phyloP scores from a whole-genome alignment of 345 rosid species.

The Melaleuca quinquenervia region DNA sequence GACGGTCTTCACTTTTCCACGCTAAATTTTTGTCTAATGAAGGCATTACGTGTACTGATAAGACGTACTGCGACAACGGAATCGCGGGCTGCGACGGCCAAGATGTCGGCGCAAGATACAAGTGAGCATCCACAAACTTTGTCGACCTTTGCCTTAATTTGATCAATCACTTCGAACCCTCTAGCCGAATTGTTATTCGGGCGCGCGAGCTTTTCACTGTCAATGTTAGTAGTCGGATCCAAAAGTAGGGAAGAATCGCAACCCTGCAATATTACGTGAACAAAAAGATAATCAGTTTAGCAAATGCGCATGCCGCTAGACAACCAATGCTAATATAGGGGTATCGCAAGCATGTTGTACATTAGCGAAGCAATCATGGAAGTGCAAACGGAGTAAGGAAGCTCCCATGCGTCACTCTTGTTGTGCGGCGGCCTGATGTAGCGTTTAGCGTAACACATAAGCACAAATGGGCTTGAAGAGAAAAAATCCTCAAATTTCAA shows the following conservation, averaged over 20 bases:
- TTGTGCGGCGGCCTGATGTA: too few species aligned
- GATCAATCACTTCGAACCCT: conserved; percentile 61
- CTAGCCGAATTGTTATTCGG: conserved; percentile 30
- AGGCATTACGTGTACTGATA: not conserved
- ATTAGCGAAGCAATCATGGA: conserved; percentile 56
- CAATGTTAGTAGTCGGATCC: conserved; percentile 36
- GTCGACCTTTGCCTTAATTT: conserved; percentile 45
- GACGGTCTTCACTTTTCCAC: not conserved
- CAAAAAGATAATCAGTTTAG: not conserved
- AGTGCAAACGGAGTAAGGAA: conserved; percentile 46
- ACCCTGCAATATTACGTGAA: conserved; percentile 10
- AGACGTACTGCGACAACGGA: conserved; percentile 40
- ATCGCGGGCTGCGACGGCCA: conserved; percentile 57
- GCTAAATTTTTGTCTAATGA: not conserved
- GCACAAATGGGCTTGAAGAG: too few species aligned
- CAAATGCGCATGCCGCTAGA: not conserved
- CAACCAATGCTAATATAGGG: not conserved
- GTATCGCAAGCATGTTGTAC: conserved; percentile 7
- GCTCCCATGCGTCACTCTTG: conserved; percentile 43
- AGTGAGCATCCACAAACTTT: conserved; percentile 30
- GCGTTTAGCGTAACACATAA: too few species aligned
- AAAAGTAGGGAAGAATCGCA: conserved; percentile 65
- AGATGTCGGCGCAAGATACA: conserved; percentile 64
- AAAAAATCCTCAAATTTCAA: too few species aligned
- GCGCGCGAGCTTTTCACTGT: conserved; percentile 36